Base-by-base conservation (phyloP, 352 stramenopile genomes). In the Bremia lactucae region DNA sequence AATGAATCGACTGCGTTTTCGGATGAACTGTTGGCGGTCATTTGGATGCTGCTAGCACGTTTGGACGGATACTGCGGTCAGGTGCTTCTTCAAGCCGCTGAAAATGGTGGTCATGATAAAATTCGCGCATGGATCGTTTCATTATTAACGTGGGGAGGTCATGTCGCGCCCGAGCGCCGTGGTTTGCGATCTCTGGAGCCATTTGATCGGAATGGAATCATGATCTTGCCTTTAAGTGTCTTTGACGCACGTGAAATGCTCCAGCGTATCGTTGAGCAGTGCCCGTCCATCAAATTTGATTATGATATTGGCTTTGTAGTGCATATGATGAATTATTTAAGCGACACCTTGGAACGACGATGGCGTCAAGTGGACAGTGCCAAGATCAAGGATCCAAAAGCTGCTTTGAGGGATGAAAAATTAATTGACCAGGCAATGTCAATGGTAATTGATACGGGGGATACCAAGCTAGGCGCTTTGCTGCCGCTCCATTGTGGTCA, bases 1-100 rank as follows among this genome's bases (percentile, higher is more conserved):
- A n/a, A n/a, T 29, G 38, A 38, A 0, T 46, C 61, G 3, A 34
- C 64, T 11, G 46, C 49, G 2, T 86, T 89, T 19, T 64, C 77
- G 0, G 62, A 82, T 39, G 74, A 90, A 41, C 37, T 90, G 4
- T 41, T 93, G 11, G 69, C 76, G 0, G 60, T 84, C n/a, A 46
- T 88, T 15, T 93, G 80, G 80, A 93, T 88, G 71, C 64, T 83
- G 9, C 44, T 90, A 5, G 80, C 78, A 15, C 79, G 71, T 15
- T 25, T 90, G 33, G 80, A 93, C 21, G 80, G 77, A 2, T 86
- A 88, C 35, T 93, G 80, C 21, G 80, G 80, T 0, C 77, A 93
- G 38, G 80, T 70, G 28, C 63, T 93, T 14, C 62, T 89, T 7
- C 71, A 93, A 34, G 80, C 80, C 14, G 74, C 74, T 3, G 77